These are phyloP conservation scores for Iberis pinnata DNA, from an alignment of 345 rosid species.

Conservation along the genomic window DNA sequence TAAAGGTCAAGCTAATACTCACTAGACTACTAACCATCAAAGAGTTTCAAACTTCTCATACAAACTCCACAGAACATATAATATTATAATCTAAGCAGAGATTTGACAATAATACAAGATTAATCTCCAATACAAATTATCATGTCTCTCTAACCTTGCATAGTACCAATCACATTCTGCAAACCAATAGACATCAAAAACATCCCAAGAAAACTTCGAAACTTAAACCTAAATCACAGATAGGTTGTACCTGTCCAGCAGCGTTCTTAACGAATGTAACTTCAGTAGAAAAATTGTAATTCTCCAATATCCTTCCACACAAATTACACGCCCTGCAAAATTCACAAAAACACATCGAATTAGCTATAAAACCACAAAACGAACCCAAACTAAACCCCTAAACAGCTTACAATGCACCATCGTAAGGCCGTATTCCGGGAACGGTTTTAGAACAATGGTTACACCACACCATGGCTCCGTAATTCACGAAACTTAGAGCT, in stretches of 20 bases:
- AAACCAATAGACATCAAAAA: not conserved
- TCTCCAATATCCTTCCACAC: constrained; percentile 32
- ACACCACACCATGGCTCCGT: constrained; percentile 31
- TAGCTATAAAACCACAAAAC: too few relatives aligned
- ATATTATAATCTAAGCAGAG: not conserved
- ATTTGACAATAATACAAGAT: not conserved
- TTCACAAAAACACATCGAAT: not conserved
- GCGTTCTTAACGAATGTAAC: constrained; percentile 32
- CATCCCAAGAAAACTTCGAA: not conserved
- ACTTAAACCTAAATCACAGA: not conserved
- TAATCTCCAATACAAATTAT: not conserved
- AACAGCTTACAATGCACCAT: constrained; percentile 28
- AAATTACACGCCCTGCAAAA: constrained; percentile 23
- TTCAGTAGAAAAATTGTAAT: constrained; percentile 24
- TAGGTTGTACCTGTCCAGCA: constrained; percentile 31
- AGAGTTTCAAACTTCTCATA: not conserved
- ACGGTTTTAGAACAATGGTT: constrained; percentile 21
- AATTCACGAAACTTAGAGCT: constrained; percentile 10
- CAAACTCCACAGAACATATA: not conserved
- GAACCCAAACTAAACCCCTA: not conserved
- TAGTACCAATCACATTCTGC: not conserved
- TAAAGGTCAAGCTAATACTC: not conserved
- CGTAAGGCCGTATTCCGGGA: constrained; percentile 26
- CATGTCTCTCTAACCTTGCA: not conserved
- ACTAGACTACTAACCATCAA: not conserved